A percentile compares a stretch with the other conserved stretches of the same genome.
phyloP scores from a whole-genome alignment of 768 basidiomycete species.

The Auricularia sp. region DNA sequence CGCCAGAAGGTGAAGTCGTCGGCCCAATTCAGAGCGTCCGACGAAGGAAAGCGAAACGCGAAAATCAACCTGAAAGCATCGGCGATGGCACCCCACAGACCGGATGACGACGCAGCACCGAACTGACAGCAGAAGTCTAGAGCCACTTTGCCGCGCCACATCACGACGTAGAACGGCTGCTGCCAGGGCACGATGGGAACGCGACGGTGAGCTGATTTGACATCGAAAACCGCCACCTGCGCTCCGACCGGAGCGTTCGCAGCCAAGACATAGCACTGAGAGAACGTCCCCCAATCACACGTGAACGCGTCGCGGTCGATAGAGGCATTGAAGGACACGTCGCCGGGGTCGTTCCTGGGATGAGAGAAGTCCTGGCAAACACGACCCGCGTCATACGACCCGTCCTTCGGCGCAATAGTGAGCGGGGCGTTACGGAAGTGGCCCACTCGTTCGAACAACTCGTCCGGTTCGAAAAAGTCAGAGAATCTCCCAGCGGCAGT shows the following conservation, averaged over 20 bases:
- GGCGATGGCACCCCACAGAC: conserved; percentile 22
- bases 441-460: background rate
- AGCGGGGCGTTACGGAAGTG: background rate
- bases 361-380: conserved; percentile 24
- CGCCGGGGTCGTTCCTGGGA: conserved; percentile 13
- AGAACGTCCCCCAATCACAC: conserved; percentile 30
- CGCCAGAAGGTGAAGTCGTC: conserved; percentile 26
- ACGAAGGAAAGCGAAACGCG: conserved; percentile 8
- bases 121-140: conserved; percentile 26
- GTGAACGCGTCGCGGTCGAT: conserved; percentile 23
- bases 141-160: conserved; percentile 15
- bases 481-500: background rate
- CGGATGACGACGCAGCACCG: conserved; percentile 19
- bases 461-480: background rate
- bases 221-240: conserved; percentile 28
- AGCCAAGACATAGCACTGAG: conserved; percentile 15
- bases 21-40: conserved; percentile 28
- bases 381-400: background rate
- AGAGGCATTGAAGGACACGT: conserved; percentile 21
- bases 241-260: conserved; percentile 23
- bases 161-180: conserved; percentile 16
- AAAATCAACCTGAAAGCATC: conserved; percentile 24
- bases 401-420: background rate
- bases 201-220: conserved; percentile 14
- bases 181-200: conserved; percentile 23